These are phyloP conservation scores for Daldinia loculata DNA, from an alignment of 495 filamentous ascomycete species.

Conservation along the genomic window DNA sequence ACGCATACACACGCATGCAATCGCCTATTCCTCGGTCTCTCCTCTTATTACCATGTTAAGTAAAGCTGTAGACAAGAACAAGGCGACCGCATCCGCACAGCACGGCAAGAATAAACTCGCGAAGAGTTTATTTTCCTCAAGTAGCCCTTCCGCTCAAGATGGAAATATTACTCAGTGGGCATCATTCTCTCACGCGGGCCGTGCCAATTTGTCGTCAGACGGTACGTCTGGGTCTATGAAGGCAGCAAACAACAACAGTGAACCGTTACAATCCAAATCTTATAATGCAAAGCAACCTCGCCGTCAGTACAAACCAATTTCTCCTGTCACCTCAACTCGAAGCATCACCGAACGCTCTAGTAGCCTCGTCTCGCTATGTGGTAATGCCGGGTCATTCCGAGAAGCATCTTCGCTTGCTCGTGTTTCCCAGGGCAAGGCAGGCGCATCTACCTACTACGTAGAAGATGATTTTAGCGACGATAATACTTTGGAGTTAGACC, in stretches of 20 bases:
- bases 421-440: conserved; percentile 18
- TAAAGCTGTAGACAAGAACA: conserved; percentile 46
- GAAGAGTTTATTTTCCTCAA: conserved; percentile 60
- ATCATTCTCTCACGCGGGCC: conserved; percentile 41
- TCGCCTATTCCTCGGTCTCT: conserved; percentile 22
- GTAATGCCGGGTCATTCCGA: conserved; percentile 55
- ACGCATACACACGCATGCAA: conserved; percentile 22
- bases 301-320: conserved; percentile 25
- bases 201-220: conserved; percentile 39
- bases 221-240: conserved; percentile 32
- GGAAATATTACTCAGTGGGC: conserved; percentile 47
- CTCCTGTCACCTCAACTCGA: conserved; percentile 2
- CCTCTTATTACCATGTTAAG: conserved; percentile 51
- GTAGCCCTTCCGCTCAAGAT: conserved; percentile 53
- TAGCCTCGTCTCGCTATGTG: conserved; percentile 52
- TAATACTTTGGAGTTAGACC: conserved; percentile 68
- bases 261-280: conserved; percentile 33
- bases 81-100: conserved; percentile 40
- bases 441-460: conserved; percentile 57
- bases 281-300: conserved; percentile 30
- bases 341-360: conserved; percentile 29
- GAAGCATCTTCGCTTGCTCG: conserved; percentile 45
- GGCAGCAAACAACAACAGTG: conserved; percentile 13
- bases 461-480: conserved; percentile 78
- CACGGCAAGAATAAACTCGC: conserved; percentile 44